Evolutionary conservation across 2,329 filamentous ascomycete genomes (phyloP), one percentile per base, ranked within the genome.

Genomic region (Zymoseptoria tritici): DNA sequence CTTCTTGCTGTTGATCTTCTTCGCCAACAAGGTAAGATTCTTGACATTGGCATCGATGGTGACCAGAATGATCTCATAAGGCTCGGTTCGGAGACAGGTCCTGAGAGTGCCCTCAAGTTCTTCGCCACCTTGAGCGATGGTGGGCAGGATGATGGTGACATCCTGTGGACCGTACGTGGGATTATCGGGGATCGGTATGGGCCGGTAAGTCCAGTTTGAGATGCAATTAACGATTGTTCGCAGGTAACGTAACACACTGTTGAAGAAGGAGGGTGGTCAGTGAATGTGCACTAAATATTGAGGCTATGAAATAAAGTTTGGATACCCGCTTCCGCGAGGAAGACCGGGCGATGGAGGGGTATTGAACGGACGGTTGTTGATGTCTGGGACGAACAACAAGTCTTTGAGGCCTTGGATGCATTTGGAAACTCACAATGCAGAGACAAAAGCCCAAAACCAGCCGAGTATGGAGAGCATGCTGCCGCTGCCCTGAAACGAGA

Each of bases 71-170:
- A 97, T 76, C 74, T 90, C 85, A 59, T 79, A 81, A 1, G 89
- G 88, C 58, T 84, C 78, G 69, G 87, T 88, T 21, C 83, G 83
- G 55, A 92, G 78, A 65, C 90, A 91, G 69, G 88, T 91, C 71
- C 87, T 81, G 49, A 97, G 82, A 19, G 91, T 96, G 61, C 88
- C 85, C 57, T 87, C 86, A 62, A 97, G 81, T 71, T 95, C 90
- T 68, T 91, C 86, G 61, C 93, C 91, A 63, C 85, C 86, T 62
- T 91, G 90, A 71, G 95, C 90, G 65, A 97, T 91, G 9, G 92
- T 95, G 7, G 93, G 93, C 62, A 97, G 89, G 68, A 97, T 90
- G 64, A 97, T 91, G 5, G 93, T 96, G 69, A 96, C 91, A 83
- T 97, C 90, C 67, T 89, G 78, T 36, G 86, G 83, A 26, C 86